phyloP scores from a whole-genome alignment of 1,284 basidiomycete species.

The Mycosarcoma maydis region DNA sequence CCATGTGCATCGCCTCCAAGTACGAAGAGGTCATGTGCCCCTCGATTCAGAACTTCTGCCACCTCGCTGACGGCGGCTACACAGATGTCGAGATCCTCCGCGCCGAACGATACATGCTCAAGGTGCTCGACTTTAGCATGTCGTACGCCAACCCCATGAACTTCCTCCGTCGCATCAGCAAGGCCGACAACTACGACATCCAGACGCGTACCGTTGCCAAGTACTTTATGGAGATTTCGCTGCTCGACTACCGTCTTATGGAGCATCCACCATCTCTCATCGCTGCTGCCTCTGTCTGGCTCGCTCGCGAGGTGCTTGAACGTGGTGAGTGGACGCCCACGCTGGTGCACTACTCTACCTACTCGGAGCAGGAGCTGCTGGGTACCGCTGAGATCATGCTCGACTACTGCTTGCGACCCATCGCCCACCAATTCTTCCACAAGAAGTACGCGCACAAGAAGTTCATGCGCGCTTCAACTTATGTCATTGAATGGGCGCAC shows the following conservation, averaged over 20 bases:
- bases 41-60: slow-evolving; percentile 83
- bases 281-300: slow-evolving; percentile 89
- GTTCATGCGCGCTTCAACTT: slow-evolving; percentile 64
- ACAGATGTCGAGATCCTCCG: slow-evolving; percentile 64
- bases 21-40: slow-evolving; percentile 96
- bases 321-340: slow-evolving; percentile 83
- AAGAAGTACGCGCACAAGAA: slow-evolving; percentile 67
- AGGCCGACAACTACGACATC: slow-evolving; percentile 73
- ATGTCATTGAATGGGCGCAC: slow-evolving; percentile 63
- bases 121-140: slow-evolving; percentile 89
- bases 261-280: slow-evolving; percentile 82
- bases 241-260: slow-evolving; percentile 86
- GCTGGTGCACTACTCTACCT: slow-evolving; percentile 89
- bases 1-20: slow-evolving; percentile 92
- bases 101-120: slow-evolving; percentile 91
- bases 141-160: slow-evolving; percentile 93
- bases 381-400: slow-evolving; percentile 92
- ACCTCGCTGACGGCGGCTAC: slow-evolving; percentile 62
- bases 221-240: slow-evolving; percentile 80
- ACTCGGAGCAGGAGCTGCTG: slow-evolving; percentile 82
- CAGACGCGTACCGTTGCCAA: slow-evolving; percentile 91
- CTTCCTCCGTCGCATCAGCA: slow-evolving; percentile 77
- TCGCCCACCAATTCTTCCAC: slow-evolving; percentile 59
- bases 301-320: slow-evolving; percentile 85
- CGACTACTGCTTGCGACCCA: slow-evolving; percentile 73